These are phyloP conservation scores for Colletotrichum gloeosporioides DNA, from an alignment of 2,329 filamentous ascomycete species.

Conservation along the genomic window DNA sequence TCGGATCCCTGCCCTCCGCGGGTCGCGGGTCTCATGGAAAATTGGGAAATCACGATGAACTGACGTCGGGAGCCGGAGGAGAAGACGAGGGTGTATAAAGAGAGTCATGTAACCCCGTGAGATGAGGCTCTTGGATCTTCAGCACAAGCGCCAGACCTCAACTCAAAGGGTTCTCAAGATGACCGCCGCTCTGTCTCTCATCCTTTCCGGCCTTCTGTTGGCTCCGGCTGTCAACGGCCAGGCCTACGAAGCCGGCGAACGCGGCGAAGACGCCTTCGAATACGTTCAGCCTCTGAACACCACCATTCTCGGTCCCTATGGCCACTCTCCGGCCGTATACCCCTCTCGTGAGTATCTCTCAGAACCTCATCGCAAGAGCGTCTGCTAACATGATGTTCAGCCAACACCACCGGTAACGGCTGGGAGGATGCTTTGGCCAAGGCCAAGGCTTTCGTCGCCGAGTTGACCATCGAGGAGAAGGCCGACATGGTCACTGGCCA, in stretches of 20 bases:
- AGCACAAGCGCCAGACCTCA: constrained; percentile 16
- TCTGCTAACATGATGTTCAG: constrained; percentile 24
- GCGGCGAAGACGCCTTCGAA: constrained; percentile 35
- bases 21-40: not conserved
- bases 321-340: constrained; percentile 39
- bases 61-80: not conserved
- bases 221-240: constrained; percentile 31
- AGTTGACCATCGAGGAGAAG: constrained; percentile 35
- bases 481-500: constrained; percentile 37
- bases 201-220: constrained; percentile 45
- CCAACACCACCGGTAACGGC: constrained; percentile 37
- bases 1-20: not conserved
- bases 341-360: constrained; percentile 38
- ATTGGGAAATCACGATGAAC: not conserved
- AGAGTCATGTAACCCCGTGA: not conserved
- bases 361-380: not conserved
- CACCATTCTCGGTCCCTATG: constrained; percentile 43
- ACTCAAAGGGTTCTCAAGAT: constrained; percentile 16
- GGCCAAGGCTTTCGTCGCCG: constrained; percentile 35
- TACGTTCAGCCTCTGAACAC: constrained; percentile 47
- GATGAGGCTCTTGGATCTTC: not conserved
- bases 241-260: constrained; percentile 26
- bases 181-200: constrained; percentile 42
- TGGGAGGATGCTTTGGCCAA: constrained; percentile 42
- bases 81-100: constrained; percentile 5